Base-by-base conservation (phyloP, 2,329 filamentous ascomycete species). In the Aureobasidium sp. region DNA sequence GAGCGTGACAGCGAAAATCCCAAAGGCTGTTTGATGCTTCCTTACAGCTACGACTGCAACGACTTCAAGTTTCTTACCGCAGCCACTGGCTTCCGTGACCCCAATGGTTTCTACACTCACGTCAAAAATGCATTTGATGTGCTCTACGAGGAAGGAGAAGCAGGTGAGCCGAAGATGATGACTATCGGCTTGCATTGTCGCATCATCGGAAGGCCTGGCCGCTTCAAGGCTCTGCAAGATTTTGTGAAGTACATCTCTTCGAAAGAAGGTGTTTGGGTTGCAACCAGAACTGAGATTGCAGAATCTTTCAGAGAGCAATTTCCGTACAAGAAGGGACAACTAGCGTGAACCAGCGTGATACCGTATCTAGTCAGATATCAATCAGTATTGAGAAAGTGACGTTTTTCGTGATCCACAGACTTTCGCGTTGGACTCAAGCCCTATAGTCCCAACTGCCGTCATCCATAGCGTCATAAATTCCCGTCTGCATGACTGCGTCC, bases 161-260 rank as follows among this genome's bases (percentile, higher is more conserved):
- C 74, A 12, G 80, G 80, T 0, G 70, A 69, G 65, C 79, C 79
- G 5, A 82, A 81, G 71, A 84, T 84, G 81, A 84, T 84, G 81
- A 83, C 81, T 0, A 76, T 84, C 27, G 80, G 78, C 1, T 68
- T 83, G 29, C 81, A 83, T 67, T 82, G 79, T 65, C 75, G 81
- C 7, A 80, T 81, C 60, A 77, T 80, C 39, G 82, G 81, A 0
- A 76, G 79, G 37, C 81, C 81, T 0, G 82, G 79, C 4, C 73
- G 82, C 1, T 80, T 80, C 63, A 75, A 73, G 50, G 82, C 81
- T 1, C 67, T 84, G 46, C 74, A 77, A 67, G 76, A 81, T 60
- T 82, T 83, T 67, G 77, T 82, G 1, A 77, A 83, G 63, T 82
- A 84, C 62, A 81, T 83, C 48, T 70, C 70, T 1, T 66, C 74